phyloP scores from a whole-genome alignment of 208 protist genomes.

The Balamuthia mandrillaris region DNA sequence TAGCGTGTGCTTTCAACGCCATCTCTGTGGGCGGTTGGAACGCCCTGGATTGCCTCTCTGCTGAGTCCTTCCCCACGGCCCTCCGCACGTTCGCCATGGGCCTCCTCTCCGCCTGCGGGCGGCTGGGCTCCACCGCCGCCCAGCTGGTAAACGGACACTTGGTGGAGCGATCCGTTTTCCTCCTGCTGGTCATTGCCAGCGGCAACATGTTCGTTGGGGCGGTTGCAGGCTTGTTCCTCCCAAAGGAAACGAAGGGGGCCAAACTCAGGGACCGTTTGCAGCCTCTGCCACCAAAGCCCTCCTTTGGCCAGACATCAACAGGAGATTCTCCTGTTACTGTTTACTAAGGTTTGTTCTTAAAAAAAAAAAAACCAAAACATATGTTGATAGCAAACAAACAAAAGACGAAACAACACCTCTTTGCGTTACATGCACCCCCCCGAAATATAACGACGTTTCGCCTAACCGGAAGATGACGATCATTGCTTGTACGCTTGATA shows the following conservation, averaged over 20 bases:
- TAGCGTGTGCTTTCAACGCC: constrained; percentile 44
- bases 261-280: too few relatives aligned
- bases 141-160: constrained; percentile 26
- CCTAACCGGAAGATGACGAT: too few relatives aligned
- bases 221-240: not conserved
- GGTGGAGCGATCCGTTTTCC: not conserved
- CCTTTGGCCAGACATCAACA: too few relatives aligned
- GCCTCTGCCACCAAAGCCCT: too few relatives aligned
- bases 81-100: constrained; percentile 40
- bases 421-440: too few relatives aligned
- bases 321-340: too few relatives aligned
- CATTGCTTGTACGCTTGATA: too few relatives aligned
- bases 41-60: constrained; percentile 39
- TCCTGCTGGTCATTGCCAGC: not conserved
- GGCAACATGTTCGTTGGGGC: constrained; percentile 7
- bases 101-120: constrained; percentile 1
- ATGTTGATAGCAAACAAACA: too few relatives aligned
- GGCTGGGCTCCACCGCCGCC: not conserved
- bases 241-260: not conserved
- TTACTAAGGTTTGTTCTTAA: too few relatives aligned
- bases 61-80: constrained; percentile 47
- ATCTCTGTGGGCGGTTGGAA: constrained; percentile 47
- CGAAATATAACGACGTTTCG: too few relatives aligned
- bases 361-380: too few relatives aligned
- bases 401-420: too few relatives aligned